Evolutionary conservation across 2,329 filamentous ascomycete genomes (phyloP).

Genomic region (Zopfia rhizophila): DNA sequence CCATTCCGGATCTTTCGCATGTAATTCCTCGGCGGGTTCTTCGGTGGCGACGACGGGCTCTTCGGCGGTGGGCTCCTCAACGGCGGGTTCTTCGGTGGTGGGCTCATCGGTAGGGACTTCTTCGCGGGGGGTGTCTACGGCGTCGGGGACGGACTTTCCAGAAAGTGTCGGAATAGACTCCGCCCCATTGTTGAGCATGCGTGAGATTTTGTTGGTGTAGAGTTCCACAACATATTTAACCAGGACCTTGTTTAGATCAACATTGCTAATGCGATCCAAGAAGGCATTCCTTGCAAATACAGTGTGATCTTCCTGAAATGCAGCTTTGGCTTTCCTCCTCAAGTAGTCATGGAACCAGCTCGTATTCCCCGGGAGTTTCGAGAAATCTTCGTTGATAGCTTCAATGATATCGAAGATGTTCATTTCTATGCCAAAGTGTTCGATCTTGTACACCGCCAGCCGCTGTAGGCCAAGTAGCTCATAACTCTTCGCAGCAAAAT

Average conservation of each 20-base stretch:
- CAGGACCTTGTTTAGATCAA: constrained; percentile 16
- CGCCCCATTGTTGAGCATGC: constrained; percentile 13
- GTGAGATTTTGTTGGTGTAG: constrained; percentile 17
- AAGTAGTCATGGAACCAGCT: constrained; percentile 26
- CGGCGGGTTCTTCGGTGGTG: constrained; percentile 6
- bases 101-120: not conserved
- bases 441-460: constrained; percentile 21
- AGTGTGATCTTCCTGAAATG: constrained; percentile 23
- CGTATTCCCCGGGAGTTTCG: constrained; percentile 13
- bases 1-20: constrained; percentile 5
- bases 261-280: constrained; percentile 21
- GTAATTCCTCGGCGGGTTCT: constrained; percentile 4
- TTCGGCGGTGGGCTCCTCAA: not conserved
- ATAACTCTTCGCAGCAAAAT: constrained; percentile 21
- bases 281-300: constrained; percentile 18
- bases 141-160: constrained; percentile 6
- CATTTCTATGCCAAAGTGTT: constrained; percentile 14
- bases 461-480: constrained; percentile 21
- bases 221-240: constrained; percentile 19
- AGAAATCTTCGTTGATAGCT: constrained; percentile 18
- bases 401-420: constrained; percentile 22
- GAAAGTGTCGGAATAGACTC: not conserved
- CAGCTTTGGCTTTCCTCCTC: constrained; percentile 13
- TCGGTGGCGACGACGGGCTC: too few species aligned
- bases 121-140: constrained; percentile 6